phyloP scores from a whole-genome alignment of 2,329 filamentous ascomycete genomes.

The Aureobasidium sp. region DNA sequence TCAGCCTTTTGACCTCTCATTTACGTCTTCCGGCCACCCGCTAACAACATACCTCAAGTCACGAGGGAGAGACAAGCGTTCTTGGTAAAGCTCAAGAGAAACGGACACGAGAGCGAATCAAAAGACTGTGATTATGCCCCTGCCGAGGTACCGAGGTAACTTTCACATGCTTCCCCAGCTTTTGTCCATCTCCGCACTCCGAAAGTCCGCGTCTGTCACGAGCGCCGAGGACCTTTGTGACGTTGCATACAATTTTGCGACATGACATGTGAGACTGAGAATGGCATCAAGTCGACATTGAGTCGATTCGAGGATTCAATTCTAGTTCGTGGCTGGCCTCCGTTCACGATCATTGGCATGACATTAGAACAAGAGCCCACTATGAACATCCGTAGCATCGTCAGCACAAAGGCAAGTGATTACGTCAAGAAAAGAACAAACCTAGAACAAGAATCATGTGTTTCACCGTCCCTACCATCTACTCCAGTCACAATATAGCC shows the following conservation, averaged over 20 bases:
- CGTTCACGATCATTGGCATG: not conserved
- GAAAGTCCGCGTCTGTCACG: not conserved
- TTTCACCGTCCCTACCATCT: not conserved
- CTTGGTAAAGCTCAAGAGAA: not conserved
- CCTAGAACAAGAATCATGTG: not conserved
- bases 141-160: conserved; percentile 5
- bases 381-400: not conserved
- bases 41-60: conserved; percentile 8
- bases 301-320: not conserved
- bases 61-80: not conserved
- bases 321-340: no score
- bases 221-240: not conserved
- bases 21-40: not conserved
- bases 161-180: conserved; percentile 11
- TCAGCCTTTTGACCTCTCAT: not conserved
- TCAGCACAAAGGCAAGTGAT: not conserved
- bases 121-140: not conserved
- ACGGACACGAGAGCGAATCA: conserved; percentile 11
- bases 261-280: not conserved
- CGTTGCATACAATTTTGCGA: not conserved
- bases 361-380: not conserved
- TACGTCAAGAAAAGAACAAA: not conserved
- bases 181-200: not conserved
- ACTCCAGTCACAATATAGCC: no score
- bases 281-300: not conserved